phyloP scores from a whole-genome alignment of 306 rosid genomes.

The Sechiopsis laciniata region DNA sequence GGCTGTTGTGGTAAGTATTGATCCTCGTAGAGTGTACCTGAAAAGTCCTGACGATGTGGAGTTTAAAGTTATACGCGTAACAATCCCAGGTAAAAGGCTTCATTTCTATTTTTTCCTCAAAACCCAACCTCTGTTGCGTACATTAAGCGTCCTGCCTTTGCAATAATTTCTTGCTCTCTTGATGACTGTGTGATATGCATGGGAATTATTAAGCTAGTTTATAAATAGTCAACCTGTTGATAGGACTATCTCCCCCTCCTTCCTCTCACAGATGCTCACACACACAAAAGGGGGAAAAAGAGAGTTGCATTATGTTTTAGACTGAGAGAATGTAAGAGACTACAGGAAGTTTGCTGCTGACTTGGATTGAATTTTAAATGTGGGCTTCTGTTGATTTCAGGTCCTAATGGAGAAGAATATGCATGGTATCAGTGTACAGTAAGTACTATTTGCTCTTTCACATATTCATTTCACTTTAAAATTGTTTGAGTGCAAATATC shows the following conservation, averaged over 20 bases:
- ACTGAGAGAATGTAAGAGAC: neutral
- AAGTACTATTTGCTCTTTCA: constrained; percentile 29
- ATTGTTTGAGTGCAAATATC: neutral
- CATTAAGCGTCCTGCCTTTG: neutral
- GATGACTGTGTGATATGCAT: neutral
- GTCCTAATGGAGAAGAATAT: constrained; percentile 91
- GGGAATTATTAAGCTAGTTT: neutral
- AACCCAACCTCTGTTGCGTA: neutral
- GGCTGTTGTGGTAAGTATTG: constrained; percentile 97
- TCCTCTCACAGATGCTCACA: too few species aligned
- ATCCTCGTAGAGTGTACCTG: constrained; percentile 79
- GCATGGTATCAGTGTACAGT: constrained; percentile 99
- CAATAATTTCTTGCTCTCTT: neutral
- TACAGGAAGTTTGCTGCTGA: neutral
- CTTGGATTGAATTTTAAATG: neutral
- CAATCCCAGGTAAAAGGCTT: constrained; percentile 52
- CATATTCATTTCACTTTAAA: neutral
- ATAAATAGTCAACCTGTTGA: neutral
- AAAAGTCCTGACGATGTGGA: constrained; percentile 64
- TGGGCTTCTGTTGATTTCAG: constrained; percentile 41
- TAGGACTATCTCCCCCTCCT: too few species aligned
- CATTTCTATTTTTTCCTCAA: neutral
- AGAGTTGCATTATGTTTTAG: neutral
- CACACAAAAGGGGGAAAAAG: too few species aligned
- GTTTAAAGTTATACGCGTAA: constrained; percentile 50